Evolutionary conservation across 148 eudicot species (phyloP), one percentile per base, ranked within the genome.

Genomic region (Rhododendron williamsianum): DNA sequence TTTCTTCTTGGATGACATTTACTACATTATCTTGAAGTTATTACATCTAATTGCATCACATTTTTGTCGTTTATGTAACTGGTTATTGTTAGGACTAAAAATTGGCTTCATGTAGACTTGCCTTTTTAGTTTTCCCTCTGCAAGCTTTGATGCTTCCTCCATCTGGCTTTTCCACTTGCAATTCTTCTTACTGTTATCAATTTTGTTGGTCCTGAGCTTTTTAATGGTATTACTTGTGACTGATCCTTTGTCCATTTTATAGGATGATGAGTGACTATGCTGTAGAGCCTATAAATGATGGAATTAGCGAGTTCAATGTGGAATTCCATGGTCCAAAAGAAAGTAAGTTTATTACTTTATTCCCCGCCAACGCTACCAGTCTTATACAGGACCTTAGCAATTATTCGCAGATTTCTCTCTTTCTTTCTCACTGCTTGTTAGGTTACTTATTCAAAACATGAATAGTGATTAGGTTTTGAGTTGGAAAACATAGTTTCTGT

Each of bases 181-280:
- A 85, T 45, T 36, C 60, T 65, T 6, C 9, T 9, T 72, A 54
- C 69, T 72, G 58, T 21, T 56, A 76, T 83, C 58, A 21, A 3
- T 45, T 86, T 72, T 52, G 63, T 86, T 56, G 21, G 25, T 25
- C 9, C 23, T 48, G 60, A 21, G 21, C 63, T 86, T 85, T 80
- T 46, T 67, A 45, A 60, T 72, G 19, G 51, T 43, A 76, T 58
- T 30, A 82, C 74, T 63, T 19, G 73, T 52, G 33, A 12, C 80
- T 58, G 10, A 78, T 49, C 46, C 76, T 54, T 63, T 78, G 81
- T 84, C 81, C 76, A 16, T 87, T 84, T 30, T 71, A 30, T 30
- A 95, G 98, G 93, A 94, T 95, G 97, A 95, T 95, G 98, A 94
- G 94, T 77, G 94, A 94, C 88, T 95, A 91, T 85, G 81, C 85